These are phyloP conservation scores for Meripilus lineatus DNA, from an alignment of 1,284 basidiomycete genomes.

Conservation along the genomic window DNA sequence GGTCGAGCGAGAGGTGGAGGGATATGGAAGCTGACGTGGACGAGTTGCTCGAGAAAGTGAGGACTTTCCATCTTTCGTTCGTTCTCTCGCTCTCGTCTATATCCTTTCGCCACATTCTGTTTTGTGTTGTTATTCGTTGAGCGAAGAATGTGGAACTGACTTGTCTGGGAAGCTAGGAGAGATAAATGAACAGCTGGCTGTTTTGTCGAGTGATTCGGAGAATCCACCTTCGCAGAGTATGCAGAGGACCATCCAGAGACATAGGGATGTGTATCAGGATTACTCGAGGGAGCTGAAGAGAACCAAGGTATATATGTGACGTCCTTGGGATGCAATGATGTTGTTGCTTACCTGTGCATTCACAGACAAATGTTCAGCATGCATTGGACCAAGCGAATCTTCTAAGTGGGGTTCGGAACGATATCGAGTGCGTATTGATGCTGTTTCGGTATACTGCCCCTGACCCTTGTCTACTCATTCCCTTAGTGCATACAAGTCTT, in stretches of 20 bases:
- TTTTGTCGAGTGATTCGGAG: constrained; percentile 64
- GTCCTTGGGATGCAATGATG: constrained; percentile 6
- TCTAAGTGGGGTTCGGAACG: constrained; percentile 88
- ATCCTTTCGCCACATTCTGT: neutral
- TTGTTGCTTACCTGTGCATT: neutral
- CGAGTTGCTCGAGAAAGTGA: constrained; percentile 82
- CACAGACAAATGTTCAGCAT: constrained; percentile 73
- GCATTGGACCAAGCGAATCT: constrained; percentile 86
- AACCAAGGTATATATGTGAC: constrained; percentile 65
- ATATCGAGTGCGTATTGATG: constrained; percentile 74
- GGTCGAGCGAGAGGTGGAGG: constrained; percentile 66
- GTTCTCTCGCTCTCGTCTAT: constrained; percentile 16
- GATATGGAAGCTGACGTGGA: constrained; percentile 87
- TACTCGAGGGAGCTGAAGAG: constrained; percentile 79
- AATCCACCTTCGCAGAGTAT: constrained; percentile 80
- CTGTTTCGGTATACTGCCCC: neutral
- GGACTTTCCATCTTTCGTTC: too few relatives aligned
- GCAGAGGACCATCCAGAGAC: constrained; percentile 85
- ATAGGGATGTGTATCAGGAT: constrained; percentile 87
- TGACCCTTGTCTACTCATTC: neutral
- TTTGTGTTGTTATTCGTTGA: constrained; percentile 1
- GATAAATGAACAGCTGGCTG: constrained; percentile 72
- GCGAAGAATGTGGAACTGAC: constrained; percentile 10
- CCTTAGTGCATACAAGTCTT: constrained; percentile 80
- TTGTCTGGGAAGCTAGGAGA: constrained; percentile 63